Base-by-base conservation (phyloP, 2,329 filamentous ascomycete genomes). In the Epichloe coenophiala region DNA sequence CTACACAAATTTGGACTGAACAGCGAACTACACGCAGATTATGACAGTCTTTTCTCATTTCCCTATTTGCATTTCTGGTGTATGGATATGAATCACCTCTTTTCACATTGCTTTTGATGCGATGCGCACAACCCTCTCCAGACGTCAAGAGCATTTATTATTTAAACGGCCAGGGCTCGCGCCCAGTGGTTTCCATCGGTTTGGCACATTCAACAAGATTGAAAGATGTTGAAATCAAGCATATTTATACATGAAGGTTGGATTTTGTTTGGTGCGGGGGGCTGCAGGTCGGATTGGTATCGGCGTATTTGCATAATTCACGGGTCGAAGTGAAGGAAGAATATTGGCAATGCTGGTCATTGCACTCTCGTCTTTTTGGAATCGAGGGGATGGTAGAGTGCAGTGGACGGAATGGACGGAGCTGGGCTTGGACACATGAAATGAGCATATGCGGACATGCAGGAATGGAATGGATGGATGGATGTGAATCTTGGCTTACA, bases 261-360 rank as follows among this genome's bases (percentile, higher is more conserved):
- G 27, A 17, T 43, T 31, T 27, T 13, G 15, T 31, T 43, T 15
- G 5, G 41, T 19, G 41, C 12, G 15, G 2, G 35, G 23, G 23
- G 23, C 21, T 35, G 41, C 33, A 6, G 35, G 35, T 17, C 35
- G 41, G 36, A 45, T 45, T n/a, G 21, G 23, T 12, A 13, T n/a
- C 19, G 23, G 21, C 8, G 19, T 23, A 23, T 27, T 27, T 27
- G 11, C n/a, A 17, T 39, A 36, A 45, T 44, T 36, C 5, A 31
- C 23, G 38, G 21, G 21, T 36, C 21, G 35, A 13, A 17, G 12
- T 31, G 35, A 35, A 39, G 33, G 33, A 39, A 23, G 38, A 36
- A 47, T 42, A 38, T 47, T 42, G 36, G 47, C 53, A 51, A 51
- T 49, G 48, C 53, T 47, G 50, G 50, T 40, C 48, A 47, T 52